A percentile compares a stretch with the other conserved stretches of the same genome.
Evolutionary conservation across 2,329 filamentous ascomycete genomes (phyloP).

Genomic region (Madurella mycetomatis): DNA sequence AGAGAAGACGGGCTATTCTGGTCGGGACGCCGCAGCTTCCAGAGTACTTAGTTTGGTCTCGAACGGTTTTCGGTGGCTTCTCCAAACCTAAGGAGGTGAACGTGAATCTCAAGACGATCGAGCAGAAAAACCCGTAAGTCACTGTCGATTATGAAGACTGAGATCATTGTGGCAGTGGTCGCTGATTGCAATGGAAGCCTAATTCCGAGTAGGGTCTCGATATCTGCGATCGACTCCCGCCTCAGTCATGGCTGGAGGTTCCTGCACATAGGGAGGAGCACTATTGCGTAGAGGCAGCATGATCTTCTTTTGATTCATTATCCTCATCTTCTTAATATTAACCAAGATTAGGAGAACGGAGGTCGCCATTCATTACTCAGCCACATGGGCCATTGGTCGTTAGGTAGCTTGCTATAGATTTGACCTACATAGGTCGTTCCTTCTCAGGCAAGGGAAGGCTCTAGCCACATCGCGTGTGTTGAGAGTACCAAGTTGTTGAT

Average conservation of each 20-base stretch:
- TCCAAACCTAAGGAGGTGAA: no score
- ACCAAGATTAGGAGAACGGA: conserved; percentile 5
- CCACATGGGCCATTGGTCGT: conserved; percentile 17
- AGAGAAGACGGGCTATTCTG: no score
- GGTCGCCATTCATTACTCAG: conserved; percentile 8
- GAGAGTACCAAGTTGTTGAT: background rate
- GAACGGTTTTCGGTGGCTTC: no score
- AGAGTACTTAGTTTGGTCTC: no score
- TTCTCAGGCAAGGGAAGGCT: background rate
- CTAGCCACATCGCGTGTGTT: background rate
- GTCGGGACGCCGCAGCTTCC: no score
- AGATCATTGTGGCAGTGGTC: no score
- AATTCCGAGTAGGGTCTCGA: no score
- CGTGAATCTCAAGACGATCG: no score
- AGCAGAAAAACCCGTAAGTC: no score
- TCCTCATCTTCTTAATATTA: conserved; percentile 14
- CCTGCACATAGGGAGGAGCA: background rate
- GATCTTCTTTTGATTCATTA: conserved; percentile 14
- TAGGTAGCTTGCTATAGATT: conserved; percentile 19
- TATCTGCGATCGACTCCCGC: background rate
- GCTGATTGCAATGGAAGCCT: no score
- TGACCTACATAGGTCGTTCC: background rate
- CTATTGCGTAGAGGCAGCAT: conserved; percentile 7
- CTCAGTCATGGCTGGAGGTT: background rate
- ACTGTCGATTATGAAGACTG: no score